Evolutionary conservation across 2,329 filamentous ascomycete species (phyloP).

Genomic region (Aureobasidium subglaciale): DNA sequence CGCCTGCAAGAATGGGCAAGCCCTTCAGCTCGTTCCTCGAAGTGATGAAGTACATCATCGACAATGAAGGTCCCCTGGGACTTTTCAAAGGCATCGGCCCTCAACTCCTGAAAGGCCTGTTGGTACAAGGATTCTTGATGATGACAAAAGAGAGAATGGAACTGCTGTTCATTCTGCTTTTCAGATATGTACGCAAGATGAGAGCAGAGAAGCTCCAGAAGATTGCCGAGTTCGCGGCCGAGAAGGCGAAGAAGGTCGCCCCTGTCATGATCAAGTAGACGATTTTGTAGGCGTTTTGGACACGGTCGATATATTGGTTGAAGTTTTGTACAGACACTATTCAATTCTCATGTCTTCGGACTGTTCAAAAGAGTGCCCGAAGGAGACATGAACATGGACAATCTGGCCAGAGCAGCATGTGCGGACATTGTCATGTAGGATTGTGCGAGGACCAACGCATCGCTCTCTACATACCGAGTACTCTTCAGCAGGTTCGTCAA

Average conservation of each 20-base stretch:
- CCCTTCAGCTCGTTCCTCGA: constrained; percentile 90
- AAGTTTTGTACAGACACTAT: neutral
- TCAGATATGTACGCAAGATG: constrained; percentile 70
- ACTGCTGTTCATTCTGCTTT: constrained; percentile 75
- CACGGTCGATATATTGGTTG: neutral
- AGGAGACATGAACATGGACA: neutral
- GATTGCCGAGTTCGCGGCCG: constrained; percentile 56
- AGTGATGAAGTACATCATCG: constrained; percentile 88
- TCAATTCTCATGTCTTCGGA: neutral
- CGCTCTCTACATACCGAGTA: neutral
- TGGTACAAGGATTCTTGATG: constrained; percentile 96
- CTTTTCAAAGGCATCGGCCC: constrained; percentile 96
- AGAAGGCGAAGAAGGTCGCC: constrained; percentile 46
- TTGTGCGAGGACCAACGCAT: neutral
- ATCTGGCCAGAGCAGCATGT: neutral
- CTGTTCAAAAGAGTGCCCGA: neutral
- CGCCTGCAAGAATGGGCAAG: constrained; percentile 74
- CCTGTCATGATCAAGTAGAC: constrained; percentile 42
- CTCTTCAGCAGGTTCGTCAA: neutral
- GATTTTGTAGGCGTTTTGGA: neutral
- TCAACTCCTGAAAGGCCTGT: constrained; percentile 82
- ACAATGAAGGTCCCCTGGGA: constrained; percentile 75
- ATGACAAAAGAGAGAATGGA: constrained; percentile 98
- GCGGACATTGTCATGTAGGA: constrained; percentile 13
- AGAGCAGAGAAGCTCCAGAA: constrained; percentile 63